Conservation (phyloP, 352 stramenopile species). For the Pythium phragmitis region DNA sequence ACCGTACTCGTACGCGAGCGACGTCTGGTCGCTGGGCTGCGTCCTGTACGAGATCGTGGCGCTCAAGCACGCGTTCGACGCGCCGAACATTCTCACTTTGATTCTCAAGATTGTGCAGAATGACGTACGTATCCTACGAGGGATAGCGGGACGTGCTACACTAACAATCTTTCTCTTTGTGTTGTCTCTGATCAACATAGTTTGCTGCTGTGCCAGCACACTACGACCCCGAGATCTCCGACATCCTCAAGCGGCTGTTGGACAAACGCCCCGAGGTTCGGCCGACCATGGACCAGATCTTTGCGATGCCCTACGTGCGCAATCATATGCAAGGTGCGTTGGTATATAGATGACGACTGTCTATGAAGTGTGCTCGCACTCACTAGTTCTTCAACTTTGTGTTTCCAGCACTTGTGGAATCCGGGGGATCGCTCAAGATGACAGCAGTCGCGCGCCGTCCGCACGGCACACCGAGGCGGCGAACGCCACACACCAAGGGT, state of each 20-base stretch:
- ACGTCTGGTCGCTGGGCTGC: constrained; percentile 93
- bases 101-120: constrained; percentile 86
- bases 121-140: constrained; percentile 36
- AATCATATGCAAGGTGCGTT: constrained; percentile 67
- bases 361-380: background rate
- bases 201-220: constrained; percentile 53
- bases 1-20: constrained; percentile 90
- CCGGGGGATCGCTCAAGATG: constrained; percentile 53
- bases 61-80: constrained; percentile 84
- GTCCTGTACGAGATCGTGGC: constrained; percentile 89
- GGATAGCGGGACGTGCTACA: no score
- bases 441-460: constrained; percentile 37
- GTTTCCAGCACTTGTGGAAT: constrained; percentile 43
- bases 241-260: constrained; percentile 53
- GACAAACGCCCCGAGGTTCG: constrained; percentile 63
- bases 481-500: constrained; percentile 43
- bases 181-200: constrained; percentile 14
- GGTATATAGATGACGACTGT: background rate
- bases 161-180: no score
- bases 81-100: constrained; percentile 77
- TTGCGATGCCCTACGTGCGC: constrained; percentile 68
- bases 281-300: constrained; percentile 75
- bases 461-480: constrained; percentile 36
- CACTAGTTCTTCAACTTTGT: background rate
- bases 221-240: constrained; percentile 57